A percentile compares a stretch with the other conserved stretches of the same genome.
Evolutionary conservation across 2,329 filamentous ascomycete species (phyloP).

Genomic region (Botrytis deweyae): DNA sequence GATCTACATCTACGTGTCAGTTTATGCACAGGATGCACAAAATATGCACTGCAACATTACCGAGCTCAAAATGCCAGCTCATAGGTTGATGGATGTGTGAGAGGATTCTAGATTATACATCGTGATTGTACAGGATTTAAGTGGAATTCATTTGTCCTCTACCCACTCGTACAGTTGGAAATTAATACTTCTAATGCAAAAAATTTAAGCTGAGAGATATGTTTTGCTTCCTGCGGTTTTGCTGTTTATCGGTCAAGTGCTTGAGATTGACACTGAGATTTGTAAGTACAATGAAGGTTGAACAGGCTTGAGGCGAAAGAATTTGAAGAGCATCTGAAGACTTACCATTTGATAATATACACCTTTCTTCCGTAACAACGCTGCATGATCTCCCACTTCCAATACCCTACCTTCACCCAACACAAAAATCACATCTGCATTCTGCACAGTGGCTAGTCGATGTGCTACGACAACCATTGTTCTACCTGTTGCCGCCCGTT

Average conservation of each 20-base stretch:
- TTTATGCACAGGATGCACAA: slow-evolving; percentile 19
- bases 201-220: background rate
- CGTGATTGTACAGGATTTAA: background rate
- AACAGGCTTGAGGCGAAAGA: background rate
- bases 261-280: slow-evolving; percentile 29
- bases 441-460: slow-evolving; percentile 72
- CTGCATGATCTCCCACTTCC: slow-evolving; percentile 34
- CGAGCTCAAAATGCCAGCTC: slow-evolving; percentile 20
- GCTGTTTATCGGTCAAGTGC: slow-evolving; percentile 26
- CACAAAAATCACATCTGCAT: slow-evolving; percentile 50
- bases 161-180: background rate
- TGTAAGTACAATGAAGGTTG: slow-evolving; percentile 9
- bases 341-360: slow-evolving; percentile 39
- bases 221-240: background rate
- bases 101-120: slow-evolving; percentile 15
- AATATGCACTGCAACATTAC: slow-evolving; percentile 19
- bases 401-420: slow-evolving; percentile 36
- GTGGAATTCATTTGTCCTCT: background rate
- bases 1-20: slow-evolving; percentile 20
- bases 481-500: slow-evolving; percentile 61
- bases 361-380: slow-evolving; percentile 32
- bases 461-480: slow-evolving; percentile 79
- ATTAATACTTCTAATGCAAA: background rate
- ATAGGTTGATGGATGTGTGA: slow-evolving; percentile 9
- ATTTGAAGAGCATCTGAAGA: background rate